phyloP scores from a whole-genome alignment of 2,329 filamentous ascomycete genomes.

The Helicocarpus griseus region DNA sequence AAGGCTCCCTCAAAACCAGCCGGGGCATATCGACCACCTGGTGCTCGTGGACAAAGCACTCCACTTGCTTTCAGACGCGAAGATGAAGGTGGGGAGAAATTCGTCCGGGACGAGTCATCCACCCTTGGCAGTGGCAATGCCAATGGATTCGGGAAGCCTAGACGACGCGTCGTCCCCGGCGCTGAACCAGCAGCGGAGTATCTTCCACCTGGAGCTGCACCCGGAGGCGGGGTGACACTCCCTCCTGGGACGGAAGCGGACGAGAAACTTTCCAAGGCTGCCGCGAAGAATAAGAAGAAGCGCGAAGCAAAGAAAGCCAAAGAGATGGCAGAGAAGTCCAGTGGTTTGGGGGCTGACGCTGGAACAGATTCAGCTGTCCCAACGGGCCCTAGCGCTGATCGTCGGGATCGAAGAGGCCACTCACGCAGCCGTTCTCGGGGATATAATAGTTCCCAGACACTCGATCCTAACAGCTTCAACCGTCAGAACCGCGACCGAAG shows the following conservation, averaged over 20 bases:
- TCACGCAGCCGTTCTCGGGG: conserved; percentile 45
- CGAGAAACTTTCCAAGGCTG: conserved; percentile 70
- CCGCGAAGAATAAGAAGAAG: conserved; percentile 98
- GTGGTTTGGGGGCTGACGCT: conserved; percentile 10
- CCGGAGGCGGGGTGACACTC: conserved; percentile 56
- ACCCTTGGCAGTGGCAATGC: conserved; percentile 47
- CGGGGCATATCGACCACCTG: conserved; percentile 92
- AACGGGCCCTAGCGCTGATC: conserved; percentile 48
- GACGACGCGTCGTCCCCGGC: conserved; percentile 73
- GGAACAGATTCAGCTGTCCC: conserved; percentile 1
- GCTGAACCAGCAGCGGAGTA: conserved; percentile 62
- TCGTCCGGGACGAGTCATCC: conserved; percentile 62
- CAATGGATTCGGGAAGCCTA: conserved; percentile 70
- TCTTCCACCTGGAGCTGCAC: conserved; percentile 58
- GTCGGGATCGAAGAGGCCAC: conserved; percentile 46
- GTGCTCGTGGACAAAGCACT: conserved; percentile 78
- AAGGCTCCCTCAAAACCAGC: conserved; percentile 95
- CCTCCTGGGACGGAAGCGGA: conserved; percentile 56
- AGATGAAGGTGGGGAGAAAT: conserved; percentile 88
- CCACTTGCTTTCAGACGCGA: conserved; percentile 95
- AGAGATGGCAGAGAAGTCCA: conserved; percentile 57
- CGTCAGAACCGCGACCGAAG: conserved; percentile 16
- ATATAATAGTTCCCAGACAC: conserved; percentile 23
- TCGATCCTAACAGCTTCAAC: conserved; percentile 30
- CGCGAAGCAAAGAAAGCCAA: conserved; percentile 85